phyloP scores from a whole-genome alignment of 305 asterid species.

The Caryopteris hybrid region DNA sequence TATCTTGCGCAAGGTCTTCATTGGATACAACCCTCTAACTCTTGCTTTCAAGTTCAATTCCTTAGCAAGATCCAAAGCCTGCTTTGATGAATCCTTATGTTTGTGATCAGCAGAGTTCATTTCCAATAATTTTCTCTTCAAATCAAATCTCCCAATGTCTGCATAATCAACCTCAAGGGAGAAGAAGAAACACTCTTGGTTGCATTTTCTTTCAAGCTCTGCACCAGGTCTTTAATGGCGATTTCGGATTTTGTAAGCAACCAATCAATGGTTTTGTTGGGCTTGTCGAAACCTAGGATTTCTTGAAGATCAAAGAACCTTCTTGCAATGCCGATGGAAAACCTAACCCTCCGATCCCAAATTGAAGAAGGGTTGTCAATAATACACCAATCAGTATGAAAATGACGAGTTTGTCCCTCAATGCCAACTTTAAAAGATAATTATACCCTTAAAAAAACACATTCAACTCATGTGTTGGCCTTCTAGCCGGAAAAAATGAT shows the following conservation, averaged over 20 bases:
- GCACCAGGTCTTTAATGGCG: slow-evolving; percentile 48
- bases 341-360: slow-evolving; percentile 75
- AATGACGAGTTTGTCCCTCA: too few relatives aligned
- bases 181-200: slow-evolving; percentile 17
- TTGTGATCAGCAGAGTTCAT: neutral
- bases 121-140: slow-evolving; percentile 5
- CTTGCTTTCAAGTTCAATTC: slow-evolving; percentile 71
- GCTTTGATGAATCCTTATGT: neutral
- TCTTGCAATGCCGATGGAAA: slow-evolving; percentile 64
- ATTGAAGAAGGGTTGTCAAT: too few relatives aligned
- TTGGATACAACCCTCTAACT: too few relatives aligned
- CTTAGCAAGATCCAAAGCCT: slow-evolving; percentile 19
- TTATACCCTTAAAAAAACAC: too few relatives aligned
- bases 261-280: slow-evolving; percentile 90
- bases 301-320: slow-evolving; percentile 87
- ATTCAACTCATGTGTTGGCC: too few relatives aligned
- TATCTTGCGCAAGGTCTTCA: too few relatives aligned
- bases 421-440: too few relatives aligned
- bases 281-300: slow-evolving; percentile 70
- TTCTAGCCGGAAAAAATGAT: too few relatives aligned
- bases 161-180: slow-evolving; percentile 17
- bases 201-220: neutral
- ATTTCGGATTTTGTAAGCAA: slow-evolving; percentile 52
- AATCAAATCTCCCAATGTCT: neutral
- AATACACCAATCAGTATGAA: too few relatives aligned